Percentiles rank a stretch among this genome's conserved stretches.
Conservation (phyloP, 2,329 filamentous ascomycete species). For the Coleophoma crateriformis region DNA sequence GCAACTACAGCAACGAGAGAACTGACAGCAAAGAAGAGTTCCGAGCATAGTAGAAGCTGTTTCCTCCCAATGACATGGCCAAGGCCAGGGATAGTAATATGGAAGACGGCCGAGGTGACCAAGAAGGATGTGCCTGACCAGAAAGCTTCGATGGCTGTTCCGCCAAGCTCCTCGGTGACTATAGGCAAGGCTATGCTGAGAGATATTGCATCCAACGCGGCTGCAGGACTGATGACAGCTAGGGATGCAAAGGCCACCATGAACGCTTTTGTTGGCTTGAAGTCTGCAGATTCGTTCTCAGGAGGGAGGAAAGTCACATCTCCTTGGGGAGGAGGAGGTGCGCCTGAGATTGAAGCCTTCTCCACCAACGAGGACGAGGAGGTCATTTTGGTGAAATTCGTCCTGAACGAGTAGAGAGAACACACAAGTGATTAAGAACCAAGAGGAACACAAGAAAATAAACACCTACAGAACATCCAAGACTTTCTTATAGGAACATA, state of each 20-base stretch:
- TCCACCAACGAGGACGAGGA: conserved; percentile 1
- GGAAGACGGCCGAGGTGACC: conserved; percentile 56
- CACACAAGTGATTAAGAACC: not conserved
- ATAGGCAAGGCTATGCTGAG: conserved; percentile 55
- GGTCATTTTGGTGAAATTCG: too few species aligned
- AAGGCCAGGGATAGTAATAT: conserved; percentile 38
- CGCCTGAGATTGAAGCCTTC: not conserved
- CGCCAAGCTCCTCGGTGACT: conserved; percentile 44
- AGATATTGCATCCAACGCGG: conserved; percentile 60
- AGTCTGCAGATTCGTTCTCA: conserved; percentile 8
- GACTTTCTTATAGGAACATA: too few species aligned
- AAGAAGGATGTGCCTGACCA: conserved; percentile 69
- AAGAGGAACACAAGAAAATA: too few species aligned
- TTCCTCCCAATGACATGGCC: conserved; percentile 36
- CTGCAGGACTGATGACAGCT: conserved; percentile 50
- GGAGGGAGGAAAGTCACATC: conserved; percentile 5
- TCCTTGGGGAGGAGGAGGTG: not conserved
- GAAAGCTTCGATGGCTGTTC: conserved; percentile 56
- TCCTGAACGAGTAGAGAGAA: not conserved
- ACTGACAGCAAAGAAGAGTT: conserved; percentile 32
- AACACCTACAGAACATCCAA: too few species aligned
- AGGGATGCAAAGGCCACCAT: conserved; percentile 20
- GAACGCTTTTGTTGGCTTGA: conserved; percentile 18
- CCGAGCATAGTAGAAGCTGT: conserved; percentile 18
- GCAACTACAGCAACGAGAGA: conserved; percentile 31